Evolutionary conservation across 768 basidiomycete species (phyloP).

Genomic region (Pleurotus tuoliensis): DNA sequence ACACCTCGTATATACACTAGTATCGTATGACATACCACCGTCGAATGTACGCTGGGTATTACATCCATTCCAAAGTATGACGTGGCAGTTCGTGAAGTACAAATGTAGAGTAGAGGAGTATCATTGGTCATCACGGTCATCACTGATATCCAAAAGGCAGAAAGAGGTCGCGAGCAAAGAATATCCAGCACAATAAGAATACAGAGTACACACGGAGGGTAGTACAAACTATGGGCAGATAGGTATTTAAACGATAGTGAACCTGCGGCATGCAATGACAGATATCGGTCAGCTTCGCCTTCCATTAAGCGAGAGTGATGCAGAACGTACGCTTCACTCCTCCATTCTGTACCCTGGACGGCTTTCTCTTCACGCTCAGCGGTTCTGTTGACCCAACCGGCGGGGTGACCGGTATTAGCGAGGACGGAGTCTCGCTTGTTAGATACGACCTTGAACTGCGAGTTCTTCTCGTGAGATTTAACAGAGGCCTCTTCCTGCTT

Average conservation of each 20-base stretch:
- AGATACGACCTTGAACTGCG: constrained; percentile 79
- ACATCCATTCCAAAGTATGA: too few species aligned
- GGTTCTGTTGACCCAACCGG: constrained; percentile 67
- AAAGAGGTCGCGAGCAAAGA: too few species aligned
- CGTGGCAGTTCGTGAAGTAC: too few species aligned
- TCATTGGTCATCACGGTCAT: too few species aligned
- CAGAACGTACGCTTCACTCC: constrained; percentile 35
- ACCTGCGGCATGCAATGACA: background rate
- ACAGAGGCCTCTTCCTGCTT: constrained; percentile 41
- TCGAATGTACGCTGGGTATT: too few species aligned
- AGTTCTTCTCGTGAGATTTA: constrained; percentile 24
- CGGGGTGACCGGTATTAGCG: constrained; percentile 56
- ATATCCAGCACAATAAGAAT: too few species aligned
- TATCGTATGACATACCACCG: too few species aligned
- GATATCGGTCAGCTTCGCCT: background rate
- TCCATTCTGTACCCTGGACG: constrained; percentile 33
- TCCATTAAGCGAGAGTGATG: background rate
- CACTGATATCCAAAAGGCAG: too few species aligned
- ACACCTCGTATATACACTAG: too few species aligned
- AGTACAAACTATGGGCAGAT: too few species aligned
- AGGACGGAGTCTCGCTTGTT: constrained; percentile 70
- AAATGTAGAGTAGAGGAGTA: too few species aligned
- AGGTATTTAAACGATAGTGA: background rate
- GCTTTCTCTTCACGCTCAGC: constrained; percentile 35
- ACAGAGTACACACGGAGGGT: too few species aligned